Percentiles rank a stretch among this genome's conserved stretches.
Conservation (phyloP, 306 rosid species). For the Parietaria judaica region DNA sequence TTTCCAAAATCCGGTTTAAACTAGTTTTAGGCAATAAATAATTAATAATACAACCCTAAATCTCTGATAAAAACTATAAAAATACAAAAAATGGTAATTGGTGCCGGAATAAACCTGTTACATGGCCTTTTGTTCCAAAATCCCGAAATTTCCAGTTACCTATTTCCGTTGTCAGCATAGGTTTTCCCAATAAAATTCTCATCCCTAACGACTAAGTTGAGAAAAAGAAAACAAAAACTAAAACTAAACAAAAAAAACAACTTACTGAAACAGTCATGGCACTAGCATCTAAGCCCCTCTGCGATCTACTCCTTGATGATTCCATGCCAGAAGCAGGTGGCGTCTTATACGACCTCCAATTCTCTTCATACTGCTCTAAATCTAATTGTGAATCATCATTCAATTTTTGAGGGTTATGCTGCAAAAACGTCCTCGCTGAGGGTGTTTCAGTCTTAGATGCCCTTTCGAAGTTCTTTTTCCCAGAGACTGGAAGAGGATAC, state of each 20-base stretch:
- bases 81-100: no score
- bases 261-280: conserved; percentile 41
- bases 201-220: neutral
- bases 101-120: no score
- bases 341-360: conserved; percentile 46
- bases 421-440: conserved; percentile 26
- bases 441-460: conserved; percentile 49
- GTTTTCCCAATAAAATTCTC: no score
- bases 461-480: conserved; percentile 45
- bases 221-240: conserved; percentile 5
- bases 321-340: conserved; percentile 43
- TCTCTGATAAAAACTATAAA: no score
- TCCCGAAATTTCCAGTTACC: no score
- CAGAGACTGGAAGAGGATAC: conserved; percentile 24
- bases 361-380: conserved; percentile 41
- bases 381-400: conserved; percentile 41
- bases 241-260: conserved; percentile 1
- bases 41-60: no score
- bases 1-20: no score
- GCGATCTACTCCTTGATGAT: conserved; percentile 42
- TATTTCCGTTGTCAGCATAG: no score
- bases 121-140: no score
- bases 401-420: conserved; percentile 18
- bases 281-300: conserved; percentile 59
- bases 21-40: no score